Base-by-base conservation (phyloP, 1,284 basidiomycete genomes). In the Ustilago nuda region DNA sequence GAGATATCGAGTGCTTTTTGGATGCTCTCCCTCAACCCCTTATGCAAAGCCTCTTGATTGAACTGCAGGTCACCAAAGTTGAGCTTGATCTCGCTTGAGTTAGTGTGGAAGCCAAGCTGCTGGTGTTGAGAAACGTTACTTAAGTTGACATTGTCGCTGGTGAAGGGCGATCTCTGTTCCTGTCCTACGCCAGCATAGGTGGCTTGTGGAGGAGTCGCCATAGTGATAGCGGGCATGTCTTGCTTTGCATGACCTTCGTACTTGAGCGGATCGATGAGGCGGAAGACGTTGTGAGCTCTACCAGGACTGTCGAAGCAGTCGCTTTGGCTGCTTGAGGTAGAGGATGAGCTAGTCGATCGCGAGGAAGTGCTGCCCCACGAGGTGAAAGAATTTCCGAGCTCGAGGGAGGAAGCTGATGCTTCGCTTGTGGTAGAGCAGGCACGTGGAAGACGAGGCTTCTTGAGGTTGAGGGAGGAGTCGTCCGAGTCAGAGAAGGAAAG, bases 181-280 rank as follows among this genome's bases (percentile, higher is more conserved):
- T 48, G 37, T 1, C 39, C 11, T 11, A 36, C 12, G 17, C 35
- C 15, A 8, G 53, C 57, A 12, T 32, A 8, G 15, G 9, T 32
- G 4, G 12, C 8, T 3, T 32, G 23, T 11, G 59, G 37, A 7
- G 51, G 58, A 12, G 63, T 50, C 3, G 53, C 32, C n/a, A 76
- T 55, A 3, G 68, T 76, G n/a, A 76, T 39, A 8, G 30, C 35
- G 9, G 73, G 73, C 73, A 76, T 76, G 12, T 19, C 33, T 11
- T 51, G 33, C 6, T 57, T 50, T 3, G 63, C 63, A 5, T 37
- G 46, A 8, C 9, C 43, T n/a, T 60, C 61, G 43, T 61, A 53
- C 27, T 53, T 46, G 36, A 41, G 53, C 6, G 67, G 66, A 8
- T 58, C 53, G 11, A 61, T 61, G 43, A 43, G 58, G 12, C 54